Percentiles rank a stretch among this genome's conserved stretches.
These are phyloP conservation scores for Nannizziopsis barbatae DNA, from an alignment of 2,329 filamentous ascomycete species.

Conservation along the genomic window DNA sequence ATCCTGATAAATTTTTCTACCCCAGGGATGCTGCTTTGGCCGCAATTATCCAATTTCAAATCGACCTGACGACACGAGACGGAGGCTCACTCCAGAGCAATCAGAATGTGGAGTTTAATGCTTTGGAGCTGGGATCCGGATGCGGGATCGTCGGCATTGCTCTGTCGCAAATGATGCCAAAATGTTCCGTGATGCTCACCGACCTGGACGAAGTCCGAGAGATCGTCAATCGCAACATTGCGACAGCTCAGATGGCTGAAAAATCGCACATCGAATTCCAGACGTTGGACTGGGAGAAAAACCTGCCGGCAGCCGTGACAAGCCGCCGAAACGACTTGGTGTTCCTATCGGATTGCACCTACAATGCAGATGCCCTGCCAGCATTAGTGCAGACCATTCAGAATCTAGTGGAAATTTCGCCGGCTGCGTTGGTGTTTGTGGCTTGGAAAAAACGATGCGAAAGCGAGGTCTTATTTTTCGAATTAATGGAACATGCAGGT, in stretches of 20 bases:
- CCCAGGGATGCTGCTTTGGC: conserved; percentile 48
- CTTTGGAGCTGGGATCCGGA: conserved; percentile 56
- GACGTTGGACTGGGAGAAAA: conserved; percentile 53
- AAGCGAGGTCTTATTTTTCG: conserved; percentile 56
- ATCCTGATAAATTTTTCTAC: conserved; percentile 4
- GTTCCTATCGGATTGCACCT: conserved; percentile 60
- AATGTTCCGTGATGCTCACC: conserved; percentile 49
- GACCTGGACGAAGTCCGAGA: conserved; percentile 55
- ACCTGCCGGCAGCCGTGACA: conserved; percentile 35
- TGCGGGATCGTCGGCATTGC: conserved; percentile 58
- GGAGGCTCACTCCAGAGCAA: conserved; percentile 26
- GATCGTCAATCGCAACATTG: conserved; percentile 48
- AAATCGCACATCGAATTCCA: conserved; percentile 38
- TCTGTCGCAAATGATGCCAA: conserved; percentile 44
- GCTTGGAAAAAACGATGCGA: conserved; percentile 58
- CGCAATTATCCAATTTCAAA: conserved; percentile 44
- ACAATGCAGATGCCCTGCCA: conserved; percentile 57
- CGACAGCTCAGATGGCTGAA: conserved; percentile 32
- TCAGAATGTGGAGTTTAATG: conserved; percentile 31
- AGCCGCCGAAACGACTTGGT: conserved; percentile 45
- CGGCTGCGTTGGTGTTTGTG: conserved; percentile 44
- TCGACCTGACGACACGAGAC: conserved; percentile 19
- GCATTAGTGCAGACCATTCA: conserved; percentile 49
- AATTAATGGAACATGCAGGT: conserved; percentile 41
- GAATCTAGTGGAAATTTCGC: conserved; percentile 39